Percentiles rank a stretch among this genome's conserved stretches.
Evolutionary conservation across 257 asterid species (phyloP).

Genomic region (Solanum corneliomulleri): DNA sequence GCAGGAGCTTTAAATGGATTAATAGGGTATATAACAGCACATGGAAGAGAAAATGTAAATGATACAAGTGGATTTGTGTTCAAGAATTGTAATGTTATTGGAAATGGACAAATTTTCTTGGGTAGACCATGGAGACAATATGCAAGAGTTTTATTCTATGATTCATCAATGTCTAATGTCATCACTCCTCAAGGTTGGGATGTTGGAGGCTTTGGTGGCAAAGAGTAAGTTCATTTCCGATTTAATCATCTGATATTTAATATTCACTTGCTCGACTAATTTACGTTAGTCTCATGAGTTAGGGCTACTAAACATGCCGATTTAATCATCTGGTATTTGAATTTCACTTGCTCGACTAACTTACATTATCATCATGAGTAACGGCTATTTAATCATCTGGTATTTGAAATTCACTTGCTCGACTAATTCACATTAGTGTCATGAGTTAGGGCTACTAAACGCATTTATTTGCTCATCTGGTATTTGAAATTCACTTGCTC

Average conservation of each 20-base stretch:
- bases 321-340: too few species aligned
- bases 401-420: too few species aligned
- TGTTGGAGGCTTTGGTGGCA: slow-evolving; percentile 22
- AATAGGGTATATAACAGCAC: slow-evolving; percentile 65
- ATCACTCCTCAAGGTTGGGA: slow-evolving; percentile 57
- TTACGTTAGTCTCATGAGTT: background rate
- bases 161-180: slow-evolving; percentile 23
- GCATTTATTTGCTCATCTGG: too few species aligned
- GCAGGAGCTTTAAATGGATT: slow-evolving; percentile 23
- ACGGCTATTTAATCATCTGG: too few species aligned
- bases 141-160: slow-evolving; percentile 54
- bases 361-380: too few species aligned
- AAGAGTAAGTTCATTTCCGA: slow-evolving; percentile 23
- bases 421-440: too few species aligned
- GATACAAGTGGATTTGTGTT: slow-evolving; percentile 41
- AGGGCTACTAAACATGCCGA: too few species aligned
- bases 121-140: slow-evolving; percentile 66
- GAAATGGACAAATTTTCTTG: slow-evolving; percentile 29
- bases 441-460: too few species aligned
- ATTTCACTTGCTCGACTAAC: too few species aligned
- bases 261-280: background rate
- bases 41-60: slow-evolving; percentile 17
- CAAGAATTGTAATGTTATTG: slow-evolving; percentile 35
- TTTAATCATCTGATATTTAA: background rate
- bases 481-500: too few species aligned